Evolutionary conservation across 2,329 filamentous ascomycete species (phyloP).

Genomic region (Aureobasidium lini): DNA sequence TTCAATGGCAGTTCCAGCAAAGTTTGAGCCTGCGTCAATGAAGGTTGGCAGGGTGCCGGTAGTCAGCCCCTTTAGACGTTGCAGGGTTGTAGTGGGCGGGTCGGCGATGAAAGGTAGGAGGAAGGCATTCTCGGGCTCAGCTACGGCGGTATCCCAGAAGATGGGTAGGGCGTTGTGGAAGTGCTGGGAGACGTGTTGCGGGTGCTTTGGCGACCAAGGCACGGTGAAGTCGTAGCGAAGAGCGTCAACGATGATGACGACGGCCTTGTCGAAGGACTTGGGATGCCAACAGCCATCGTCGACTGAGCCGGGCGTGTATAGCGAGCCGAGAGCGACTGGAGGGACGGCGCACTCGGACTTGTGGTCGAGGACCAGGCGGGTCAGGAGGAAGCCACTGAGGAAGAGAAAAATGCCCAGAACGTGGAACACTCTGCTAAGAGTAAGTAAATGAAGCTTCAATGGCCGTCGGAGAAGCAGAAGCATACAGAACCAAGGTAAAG

Average conservation of each 20-base stretch:
- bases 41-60: slow-evolving; percentile 94
- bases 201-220: slow-evolving; percentile 50
- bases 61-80: slow-evolving; percentile 86
- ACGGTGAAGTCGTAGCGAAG: slow-evolving; percentile 95
- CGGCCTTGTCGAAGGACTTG: slow-evolving; percentile 83
- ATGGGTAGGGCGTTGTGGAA: slow-evolving; percentile 88
- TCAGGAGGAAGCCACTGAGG: slow-evolving; percentile 89
- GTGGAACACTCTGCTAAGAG: slow-evolving; percentile 56
- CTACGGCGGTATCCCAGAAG: slow-evolving; percentile 71
- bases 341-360: slow-evolving; percentile 69
- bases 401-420: slow-evolving; percentile 80
- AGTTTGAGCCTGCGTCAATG: slow-evolving; percentile 88
- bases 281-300: slow-evolving; percentile 88
- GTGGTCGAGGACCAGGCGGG: slow-evolving; percentile 70
- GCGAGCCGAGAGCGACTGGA: slow-evolving; percentile 45
- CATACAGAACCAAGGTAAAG: slow-evolving; percentile 59
- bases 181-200: slow-evolving; percentile 46
- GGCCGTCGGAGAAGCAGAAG: background rate
- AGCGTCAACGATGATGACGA: slow-evolving; percentile 86
- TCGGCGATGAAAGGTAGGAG: slow-evolving; percentile 94
- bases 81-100: slow-evolving; percentile 86
- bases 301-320: slow-evolving; percentile 32
- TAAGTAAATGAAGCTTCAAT: background rate
- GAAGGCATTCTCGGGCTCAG: slow-evolving; percentile 73
- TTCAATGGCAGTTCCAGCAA: slow-evolving; percentile 89